These are phyloP conservation scores for Cladosporium velox DNA, from an alignment of 2,329 filamentous ascomycete genomes.

Conservation along the genomic window DNA sequence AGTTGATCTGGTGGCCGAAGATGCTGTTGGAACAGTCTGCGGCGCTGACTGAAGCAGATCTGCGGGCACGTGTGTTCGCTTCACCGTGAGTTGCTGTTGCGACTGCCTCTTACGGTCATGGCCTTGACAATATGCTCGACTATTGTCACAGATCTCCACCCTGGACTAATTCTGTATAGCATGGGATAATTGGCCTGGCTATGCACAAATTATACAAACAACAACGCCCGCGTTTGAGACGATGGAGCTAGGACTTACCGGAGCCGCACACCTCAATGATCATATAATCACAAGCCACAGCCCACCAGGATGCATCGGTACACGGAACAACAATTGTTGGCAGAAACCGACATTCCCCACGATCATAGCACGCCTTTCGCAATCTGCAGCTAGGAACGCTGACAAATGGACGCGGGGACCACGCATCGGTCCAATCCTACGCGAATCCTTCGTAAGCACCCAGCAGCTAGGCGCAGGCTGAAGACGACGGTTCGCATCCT, in stretches of 20 bases:
- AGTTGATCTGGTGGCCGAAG: slow-evolving; percentile 5
- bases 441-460: neutral
- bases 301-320: too few species aligned
- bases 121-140: neutral
- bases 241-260: neutral
- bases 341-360: neutral
- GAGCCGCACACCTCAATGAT: neutral
- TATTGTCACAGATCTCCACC: neutral
- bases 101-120: neutral
- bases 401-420: neutral
- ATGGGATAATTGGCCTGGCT: neutral
- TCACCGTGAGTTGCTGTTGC: neutral
- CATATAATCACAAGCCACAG: neutral
- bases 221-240: neutral
- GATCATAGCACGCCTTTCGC: neutral
- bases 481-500: neutral
- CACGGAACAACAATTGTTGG: too few species aligned
- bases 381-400: neutral
- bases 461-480: neutral
- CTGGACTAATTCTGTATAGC: neutral
- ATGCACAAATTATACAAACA: neutral
- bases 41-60: neutral
- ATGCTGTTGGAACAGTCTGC: slow-evolving; percentile 4
- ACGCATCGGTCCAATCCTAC: neutral
- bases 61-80: neutral